Evolutionary conservation across 495 filamentous ascomycete species (phyloP), one percentile per base, ranked within the genome.

Genomic region (Cercophora newfieldiana): DNA sequence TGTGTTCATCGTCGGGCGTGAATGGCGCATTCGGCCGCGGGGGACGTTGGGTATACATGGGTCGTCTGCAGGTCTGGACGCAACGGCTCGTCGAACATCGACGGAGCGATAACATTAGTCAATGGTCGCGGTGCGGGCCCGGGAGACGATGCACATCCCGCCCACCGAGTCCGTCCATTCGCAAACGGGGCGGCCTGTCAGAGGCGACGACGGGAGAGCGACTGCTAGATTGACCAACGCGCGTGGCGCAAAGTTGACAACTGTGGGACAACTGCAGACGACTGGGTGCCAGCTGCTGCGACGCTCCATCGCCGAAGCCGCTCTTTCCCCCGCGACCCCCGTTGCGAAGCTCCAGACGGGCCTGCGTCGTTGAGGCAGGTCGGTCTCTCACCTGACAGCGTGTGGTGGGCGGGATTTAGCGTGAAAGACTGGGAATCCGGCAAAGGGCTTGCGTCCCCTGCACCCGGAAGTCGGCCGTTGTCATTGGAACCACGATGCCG

Each of bases 311-410:
- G 59, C 59, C 61, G 61, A 56, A 48, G 61, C 61, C 48, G 61
- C 49, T 63, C 33, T 44, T 44, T 21, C 30, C 26, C 10, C 64
- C 14, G 29, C 2, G 19, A 3, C 55, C 56, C 49, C 56, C 60
- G 28, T 51, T 50, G 24, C 33, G 18, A 18, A 14, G n/a, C n/a
- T 47, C 25, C 29, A 48, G 25, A 67, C 59, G n/a, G n/a, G n/a
- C 59, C 50, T 50, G 22, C 25, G 28, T 22, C n/a, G 19, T 61
- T 44, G 53, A 37, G 30, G 50, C 25, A 63, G 69, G 68, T 69
- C 67, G 72, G 68, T 68, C 64, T 66, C 51, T 74, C 72, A 74
- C 68, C 70, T 76, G 74, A 76, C 72, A 71, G 54, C 74, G 74
- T 70, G 74, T 68, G 65, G 66, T 58, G 63, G 65, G 33, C 30